These are phyloP conservation scores for Cetradonia linearis DNA, from an alignment of 495 filamentous ascomycete species.

Conservation along the genomic window DNA sequence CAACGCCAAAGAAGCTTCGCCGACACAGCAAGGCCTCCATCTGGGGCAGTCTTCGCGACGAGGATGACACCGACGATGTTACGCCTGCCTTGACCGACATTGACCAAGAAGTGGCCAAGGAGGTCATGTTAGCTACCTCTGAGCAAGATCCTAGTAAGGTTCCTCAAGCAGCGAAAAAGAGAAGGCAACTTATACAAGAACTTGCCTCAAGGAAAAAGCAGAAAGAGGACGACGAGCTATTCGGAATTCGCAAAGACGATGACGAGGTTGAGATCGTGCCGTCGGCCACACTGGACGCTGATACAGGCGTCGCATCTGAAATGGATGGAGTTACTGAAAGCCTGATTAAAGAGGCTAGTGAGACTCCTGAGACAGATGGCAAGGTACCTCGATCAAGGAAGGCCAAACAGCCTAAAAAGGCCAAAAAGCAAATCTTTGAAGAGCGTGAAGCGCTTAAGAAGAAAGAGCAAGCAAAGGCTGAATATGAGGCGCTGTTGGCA, in stretches of 20 bases:
- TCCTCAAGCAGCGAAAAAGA: slow-evolving; percentile 43
- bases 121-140: not conserved
- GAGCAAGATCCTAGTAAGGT: slow-evolving; percentile 32
- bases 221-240: slow-evolving; percentile 71
- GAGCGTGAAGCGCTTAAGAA: slow-evolving; percentile 53
- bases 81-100: slow-evolving; percentile 16
- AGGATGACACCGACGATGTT: slow-evolving; percentile 19
- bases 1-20: slow-evolving; percentile 30
- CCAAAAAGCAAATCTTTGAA: slow-evolving; percentile 63
- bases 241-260: slow-evolving; percentile 46
- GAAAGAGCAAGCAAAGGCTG: slow-evolving; percentile 31
- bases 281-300: slow-evolving; percentile 31
- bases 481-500: slow-evolving; percentile 29
- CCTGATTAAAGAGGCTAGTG: slow-evolving; percentile 34
- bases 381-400: slow-evolving; percentile 28
- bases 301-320: slow-evolving; percentile 12
- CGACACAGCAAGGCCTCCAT: slow-evolving; percentile 26
- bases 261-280: slow-evolving; percentile 27
- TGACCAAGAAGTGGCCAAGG: slow-evolving; percentile 24
- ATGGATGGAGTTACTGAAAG: slow-evolving; percentile 26
- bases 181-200: slow-evolving; percentile 56
- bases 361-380: slow-evolving; percentile 32
- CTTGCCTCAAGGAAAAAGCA: slow-evolving; percentile 56
- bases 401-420: slow-evolving; percentile 56
- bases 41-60: slow-evolving; percentile 17